Evolutionary conservation across 2,329 filamentous ascomycete species (phyloP), one percentile per base, ranked within the genome.

Genomic region (Talaromyces sp.): DNA sequence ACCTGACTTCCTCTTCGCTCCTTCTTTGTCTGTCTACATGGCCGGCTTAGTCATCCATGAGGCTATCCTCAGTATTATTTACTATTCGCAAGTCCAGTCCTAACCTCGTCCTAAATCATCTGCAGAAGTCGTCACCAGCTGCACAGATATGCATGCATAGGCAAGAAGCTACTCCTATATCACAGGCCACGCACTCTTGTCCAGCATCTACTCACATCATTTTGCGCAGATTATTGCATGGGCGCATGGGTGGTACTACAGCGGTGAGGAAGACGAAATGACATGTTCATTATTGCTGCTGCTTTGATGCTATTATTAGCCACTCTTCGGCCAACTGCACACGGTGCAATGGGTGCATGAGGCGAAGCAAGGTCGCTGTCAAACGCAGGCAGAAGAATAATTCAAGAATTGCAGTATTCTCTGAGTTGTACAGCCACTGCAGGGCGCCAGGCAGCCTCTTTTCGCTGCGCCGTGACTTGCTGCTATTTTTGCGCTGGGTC

Each of bases 401-500:
- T n/a, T n/a, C n/a, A n/a, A n/a, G n/a, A 50, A 50, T 50, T 38
- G 35, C 35, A 38, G 14, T 8, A 38, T 6, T 32, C 9, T 32
- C 10, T 32, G 35, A n/a, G 35, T 46, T 1, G 48, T 52, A 52
- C 48, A 52, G 48, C 48, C 48, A 52, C 48, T 29, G 27, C 17
- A 52, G 3, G 26, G 10, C 48, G 26, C 48, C 48, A 51, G 48
- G 48, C 48, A 52, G 48, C 48, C 48, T 29, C 48, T 7, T 52
- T 52, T 52, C 14, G 27, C 29, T 52, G 48, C 12, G 3, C 48
- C 5, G 24, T 52, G 27, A 52, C 43, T 56, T 46, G 35, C 48
- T 55, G 50, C 51, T 61, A 61, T 61, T 58, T 58, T 58, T 51
- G 48, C 29, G n/a, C 5, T 1, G 1, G 38, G 12, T 58, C 56